Evolutionary conservation across 805 yeast species (phyloP).

Genomic region (Pichia exigua): DNA sequence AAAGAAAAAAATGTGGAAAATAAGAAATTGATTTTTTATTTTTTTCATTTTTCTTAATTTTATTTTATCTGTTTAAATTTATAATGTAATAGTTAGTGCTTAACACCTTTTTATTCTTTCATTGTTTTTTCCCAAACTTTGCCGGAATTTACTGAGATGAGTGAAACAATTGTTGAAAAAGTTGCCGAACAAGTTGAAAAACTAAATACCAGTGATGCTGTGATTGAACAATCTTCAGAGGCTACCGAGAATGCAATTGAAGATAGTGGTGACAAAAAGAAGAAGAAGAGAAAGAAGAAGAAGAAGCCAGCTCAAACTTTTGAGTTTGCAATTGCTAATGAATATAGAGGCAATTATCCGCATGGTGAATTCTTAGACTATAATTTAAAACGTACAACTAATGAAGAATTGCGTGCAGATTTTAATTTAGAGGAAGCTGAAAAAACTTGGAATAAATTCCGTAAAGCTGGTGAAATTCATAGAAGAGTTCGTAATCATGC

Average conservation of each 20-base stretch:
- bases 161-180: not conserved
- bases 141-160: not conserved
- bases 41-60: too few species aligned
- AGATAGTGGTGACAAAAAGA: conserved; percentile 28
- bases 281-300: conserved; percentile 53
- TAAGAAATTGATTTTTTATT: not conserved
- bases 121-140: not conserved
- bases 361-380: conserved; percentile 86
- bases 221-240: not conserved
- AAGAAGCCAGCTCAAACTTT: conserved; percentile 43
- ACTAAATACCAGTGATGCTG: conserved; percentile 3
- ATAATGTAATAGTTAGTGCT: not conserved
- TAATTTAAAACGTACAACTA: conserved; percentile 66
- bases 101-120: not conserved
- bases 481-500: conserved; percentile 83
- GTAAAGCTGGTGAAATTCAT: conserved; percentile 95
- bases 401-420: conserved; percentile 54
- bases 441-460: conserved; percentile 71
- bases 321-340: conserved; percentile 44
- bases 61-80: too few species aligned
- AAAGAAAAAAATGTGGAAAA: not conserved
- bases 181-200: not conserved
- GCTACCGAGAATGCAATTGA: conserved; percentile 9
- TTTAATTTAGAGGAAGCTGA: conserved; percentile 7
- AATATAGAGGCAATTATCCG: conserved; percentile 68